These are phyloP conservation scores for Suhomyces taliae DNA, from an alignment of 1,139 yeast genomes.

Conservation along the genomic window DNA sequence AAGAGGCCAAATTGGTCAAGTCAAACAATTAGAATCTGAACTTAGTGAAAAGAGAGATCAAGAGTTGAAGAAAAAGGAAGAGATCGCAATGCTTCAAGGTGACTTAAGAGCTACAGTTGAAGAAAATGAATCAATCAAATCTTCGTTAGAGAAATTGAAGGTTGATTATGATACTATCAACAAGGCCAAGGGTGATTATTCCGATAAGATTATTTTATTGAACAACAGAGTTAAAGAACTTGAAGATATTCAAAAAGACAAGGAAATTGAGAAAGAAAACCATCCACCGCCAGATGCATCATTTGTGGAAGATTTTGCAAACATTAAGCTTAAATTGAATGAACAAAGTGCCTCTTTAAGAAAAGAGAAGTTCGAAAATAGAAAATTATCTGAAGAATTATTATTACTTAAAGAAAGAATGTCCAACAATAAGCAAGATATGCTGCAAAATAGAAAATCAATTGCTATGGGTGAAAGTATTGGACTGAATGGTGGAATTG, in stretches of 20 bases:
- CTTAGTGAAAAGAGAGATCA: slow-evolving; percentile 6
- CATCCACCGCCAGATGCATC: slow-evolving; percentile 37
- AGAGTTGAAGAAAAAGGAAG: slow-evolving; percentile 7
- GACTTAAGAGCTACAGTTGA: slow-evolving; percentile 10
- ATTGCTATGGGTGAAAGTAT: slow-evolving; percentile 37
- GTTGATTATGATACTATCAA: slow-evolving; percentile 38
- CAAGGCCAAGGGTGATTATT: slow-evolving; percentile 27
- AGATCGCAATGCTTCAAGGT: slow-evolving; percentile 11
- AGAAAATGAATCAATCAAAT: slow-evolving; percentile 18
- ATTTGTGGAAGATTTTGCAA: slow-evolving; percentile 47
- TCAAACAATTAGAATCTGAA: slow-evolving; percentile 13
- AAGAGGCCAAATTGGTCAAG: slow-evolving; percentile 10
- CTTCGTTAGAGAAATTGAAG: slow-evolving; percentile 24
- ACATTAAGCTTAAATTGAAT: slow-evolving; percentile 51
- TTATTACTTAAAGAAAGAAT: slow-evolving; percentile 51
- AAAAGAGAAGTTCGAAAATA: slow-evolving; percentile 55
- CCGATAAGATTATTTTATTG: slow-evolving; percentile 27
- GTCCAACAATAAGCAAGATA: slow-evolving; percentile 18
- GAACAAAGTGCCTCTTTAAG: slow-evolving; percentile 53
- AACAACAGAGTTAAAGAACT: slow-evolving; percentile 22
- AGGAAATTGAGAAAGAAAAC: slow-evolving; percentile 34
- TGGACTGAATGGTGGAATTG: slow-evolving; percentile 20
- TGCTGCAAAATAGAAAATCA: slow-evolving; percentile 23
- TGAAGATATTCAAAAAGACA: slow-evolving; percentile 6
- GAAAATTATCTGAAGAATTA: slow-evolving; percentile 57